Conservation (phyloP, 805 yeast species). For the Peterozyma toletana region DNA sequence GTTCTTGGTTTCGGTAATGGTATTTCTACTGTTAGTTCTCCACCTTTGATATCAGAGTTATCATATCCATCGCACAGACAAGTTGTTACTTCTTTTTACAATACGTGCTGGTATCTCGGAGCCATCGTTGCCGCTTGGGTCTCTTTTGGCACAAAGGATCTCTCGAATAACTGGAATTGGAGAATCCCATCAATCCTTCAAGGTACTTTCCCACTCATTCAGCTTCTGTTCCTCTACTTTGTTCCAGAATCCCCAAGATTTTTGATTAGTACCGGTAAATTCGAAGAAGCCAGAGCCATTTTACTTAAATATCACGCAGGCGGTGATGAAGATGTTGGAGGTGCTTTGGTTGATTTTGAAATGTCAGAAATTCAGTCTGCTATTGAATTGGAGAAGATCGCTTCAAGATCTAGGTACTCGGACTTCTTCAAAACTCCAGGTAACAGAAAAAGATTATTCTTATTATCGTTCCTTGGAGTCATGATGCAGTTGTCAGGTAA, state of each 20-base stretch:
- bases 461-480: slow-evolving; percentile 21
- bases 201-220: slow-evolving; percentile 37
- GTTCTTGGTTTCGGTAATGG: slow-evolving; percentile 40
- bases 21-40: slow-evolving; percentile 34
- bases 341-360: slow-evolving; percentile 26
- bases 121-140: slow-evolving; percentile 41
- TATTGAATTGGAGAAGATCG: slow-evolving; percentile 27
- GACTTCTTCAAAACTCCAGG: slow-evolving; percentile 28
- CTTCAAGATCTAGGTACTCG: slow-evolving; percentile 22
- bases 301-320: slow-evolving; percentile 31
- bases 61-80: slow-evolving; percentile 40
- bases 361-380: slow-evolving; percentile 28
- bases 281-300: slow-evolving; percentile 26
- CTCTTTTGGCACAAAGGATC: slow-evolving; percentile 30
- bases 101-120: slow-evolving; percentile 32
- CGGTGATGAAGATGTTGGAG: slow-evolving; percentile 16
- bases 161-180: slow-evolving; percentile 35
- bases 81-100: slow-evolving; percentile 35
- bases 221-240: slow-evolving; percentile 24
- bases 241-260: slow-evolving; percentile 41
- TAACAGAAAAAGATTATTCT: slow-evolving; percentile 29
- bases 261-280: slow-evolving; percentile 26
- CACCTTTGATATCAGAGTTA: slow-evolving; percentile 42
- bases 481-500: slow-evolving; percentile 37
- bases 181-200: slow-evolving; percentile 49